Evolutionary conservation across 257 asterid species (phyloP).

Genomic region (Mentha longifolia): DNA sequence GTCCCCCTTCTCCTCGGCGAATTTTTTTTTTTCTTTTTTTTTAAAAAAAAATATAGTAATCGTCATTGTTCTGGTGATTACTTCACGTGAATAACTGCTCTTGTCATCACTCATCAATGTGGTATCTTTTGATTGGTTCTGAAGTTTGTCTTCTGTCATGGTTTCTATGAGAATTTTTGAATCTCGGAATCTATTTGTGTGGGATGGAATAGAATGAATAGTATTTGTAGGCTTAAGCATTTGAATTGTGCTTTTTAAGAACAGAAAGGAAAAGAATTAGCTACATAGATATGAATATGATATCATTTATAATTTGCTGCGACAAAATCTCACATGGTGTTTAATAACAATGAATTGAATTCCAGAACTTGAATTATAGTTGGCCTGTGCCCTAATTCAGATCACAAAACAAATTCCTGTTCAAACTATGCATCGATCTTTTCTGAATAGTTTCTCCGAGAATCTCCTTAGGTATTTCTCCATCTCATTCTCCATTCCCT

Average conservation of each 20-base stretch:
- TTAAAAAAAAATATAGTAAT: no score
- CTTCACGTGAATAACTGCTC: not conserved
- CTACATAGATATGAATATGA: not conserved
- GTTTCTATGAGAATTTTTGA: conserved; percentile 16
- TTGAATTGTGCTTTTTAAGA: not conserved
- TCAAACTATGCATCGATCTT: not conserved
- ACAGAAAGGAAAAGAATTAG: no score
- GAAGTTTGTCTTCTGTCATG: not conserved
- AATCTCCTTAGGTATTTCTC: conserved; percentile 28
- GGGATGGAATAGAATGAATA: not conserved
- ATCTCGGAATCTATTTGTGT: not conserved
- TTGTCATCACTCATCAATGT: not conserved
- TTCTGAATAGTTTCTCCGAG: conserved; percentile 20
- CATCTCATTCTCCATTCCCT: conserved; percentile 28
- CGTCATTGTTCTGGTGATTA: not conserved
- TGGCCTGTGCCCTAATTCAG: not conserved
- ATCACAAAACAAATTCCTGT: not conserved
- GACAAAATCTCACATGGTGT: not conserved
- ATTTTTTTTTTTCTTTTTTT: conserved; percentile 4
- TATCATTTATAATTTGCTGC: not conserved
- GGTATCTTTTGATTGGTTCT: conserved; percentile 9
- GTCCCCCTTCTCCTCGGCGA: no score
- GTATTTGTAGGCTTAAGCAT: not conserved
- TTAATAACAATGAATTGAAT: not conserved
- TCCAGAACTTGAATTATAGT: not conserved